A percentile compares a stretch with the other conserved stretches of the same genome.
Conservation (phyloP, 495 filamentous ascomycete genomes). For the Emericellopsis terricola region DNA sequence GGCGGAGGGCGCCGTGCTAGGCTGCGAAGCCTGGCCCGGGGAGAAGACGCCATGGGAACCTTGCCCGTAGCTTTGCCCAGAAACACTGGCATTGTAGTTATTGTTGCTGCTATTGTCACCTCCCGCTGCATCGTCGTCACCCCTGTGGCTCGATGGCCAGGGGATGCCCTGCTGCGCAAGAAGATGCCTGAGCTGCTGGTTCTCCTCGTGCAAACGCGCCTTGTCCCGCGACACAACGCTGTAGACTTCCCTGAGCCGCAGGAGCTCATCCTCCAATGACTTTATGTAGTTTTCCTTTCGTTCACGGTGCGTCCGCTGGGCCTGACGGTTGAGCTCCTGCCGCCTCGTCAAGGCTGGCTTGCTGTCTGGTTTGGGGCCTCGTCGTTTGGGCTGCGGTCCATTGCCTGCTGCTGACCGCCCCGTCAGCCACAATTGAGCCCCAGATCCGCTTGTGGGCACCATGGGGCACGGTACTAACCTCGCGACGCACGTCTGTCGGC, state of each 20-base stretch:
- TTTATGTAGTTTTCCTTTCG: conserved; percentile 93
- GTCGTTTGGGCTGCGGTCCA: conserved; percentile 42
- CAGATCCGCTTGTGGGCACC: too few species aligned
- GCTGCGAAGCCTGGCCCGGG: conserved; percentile 19
- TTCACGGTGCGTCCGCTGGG: conserved; percentile 91
- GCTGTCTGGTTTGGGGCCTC: conserved; percentile 92
- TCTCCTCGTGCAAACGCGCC: conserved; percentile 50
- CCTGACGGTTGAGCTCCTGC: conserved; percentile 90
- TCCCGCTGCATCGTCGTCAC: conserved; percentile 16
- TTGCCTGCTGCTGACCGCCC: too few species aligned
- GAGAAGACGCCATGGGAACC: conserved; percentile 25
- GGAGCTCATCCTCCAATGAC: conserved; percentile 75
- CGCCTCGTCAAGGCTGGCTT: conserved; percentile 86
- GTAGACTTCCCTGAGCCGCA: conserved; percentile 48
- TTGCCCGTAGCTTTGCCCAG: conserved; percentile 29
- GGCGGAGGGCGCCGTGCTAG: conserved; percentile 11
- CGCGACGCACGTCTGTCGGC: too few species aligned
- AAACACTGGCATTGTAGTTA: conserved; percentile 31
- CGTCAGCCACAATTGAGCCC: too few species aligned
- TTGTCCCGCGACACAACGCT: conserved; percentile 45
- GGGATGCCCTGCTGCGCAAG: conserved; percentile 56
- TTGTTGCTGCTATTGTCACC: conserved; percentile 27
- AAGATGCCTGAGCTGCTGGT: conserved; percentile 55
- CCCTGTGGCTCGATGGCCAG: conserved; percentile 18
- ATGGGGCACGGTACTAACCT: too few species aligned